Base-by-base conservation (phyloP, 2,329 filamentous ascomycete species). In the Aspergillus aculeatus region DNA sequence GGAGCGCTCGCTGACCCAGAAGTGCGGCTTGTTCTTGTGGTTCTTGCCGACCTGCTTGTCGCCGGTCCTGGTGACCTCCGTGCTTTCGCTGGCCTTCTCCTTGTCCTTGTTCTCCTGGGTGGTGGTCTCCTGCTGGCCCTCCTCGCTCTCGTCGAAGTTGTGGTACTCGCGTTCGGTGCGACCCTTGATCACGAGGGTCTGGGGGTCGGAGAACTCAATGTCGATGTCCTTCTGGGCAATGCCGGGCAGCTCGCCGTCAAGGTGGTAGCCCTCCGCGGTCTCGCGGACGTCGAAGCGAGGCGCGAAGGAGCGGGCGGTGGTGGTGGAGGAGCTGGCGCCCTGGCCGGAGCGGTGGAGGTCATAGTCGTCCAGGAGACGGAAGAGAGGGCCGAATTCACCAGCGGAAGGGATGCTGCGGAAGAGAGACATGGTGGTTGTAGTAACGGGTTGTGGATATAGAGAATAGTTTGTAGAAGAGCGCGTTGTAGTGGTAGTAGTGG, bases 1-100 rank as follows among this genome's bases (percentile, higher is more conserved):
- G 0, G 79, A 81, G 66, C 85, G 83, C 73, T 88, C 85, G 56
- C 77, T 81, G 57, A 86, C 79, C 85, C 84, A 87, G 76, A 83
- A 87, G 64, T 79, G 81, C 53, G 78, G 71, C 41, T 71, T 68
- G 53, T 24, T 11, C 16, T 62, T 61, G 41, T 70, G 47, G 26
- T 29, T 29, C 5, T 54, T 44, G 38, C 62, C 47, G 49, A 63
- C 58, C 35, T 63, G 56, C 50, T 66, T 62, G 66, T 77, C 54
- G 56, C 62, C 47, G 69, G 72, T 62, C 67, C 75, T 74, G 49
- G 70, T 58, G 44, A 76, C 67, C 66, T 66, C 67, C 1, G 32
- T 35, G 57, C 57, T 62, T 32, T 55, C 54, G 12, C 56, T 47
- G 50, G 24, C 71, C 69, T 49, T 23, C 3, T 29, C 26, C 26